phyloP scores from a whole-genome alignment of 257 asterid genomes.

The Gynochthodes officinalis region DNA sequence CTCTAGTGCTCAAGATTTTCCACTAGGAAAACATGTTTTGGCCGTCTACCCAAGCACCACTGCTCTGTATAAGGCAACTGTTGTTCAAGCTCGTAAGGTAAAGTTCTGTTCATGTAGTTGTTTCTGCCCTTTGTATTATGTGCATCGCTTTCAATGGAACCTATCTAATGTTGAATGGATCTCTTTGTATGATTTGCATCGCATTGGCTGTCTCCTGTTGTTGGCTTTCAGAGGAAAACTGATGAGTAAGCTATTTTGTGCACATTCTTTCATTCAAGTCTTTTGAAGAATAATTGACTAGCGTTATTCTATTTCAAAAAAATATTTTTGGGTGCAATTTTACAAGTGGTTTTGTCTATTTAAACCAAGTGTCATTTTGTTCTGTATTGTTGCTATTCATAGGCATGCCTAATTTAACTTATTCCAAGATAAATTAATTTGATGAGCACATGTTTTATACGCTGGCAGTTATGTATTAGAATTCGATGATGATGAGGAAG shows the following conservation, averaged over 20 bases:
- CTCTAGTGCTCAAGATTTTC: conserved; percentile 62
- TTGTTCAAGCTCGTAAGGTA: conserved; percentile 88
- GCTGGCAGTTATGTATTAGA: conserved; percentile 72
- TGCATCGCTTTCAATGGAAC: neutral
- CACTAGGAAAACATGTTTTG: conserved; percentile 82
- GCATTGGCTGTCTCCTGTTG: conserved; percentile 24
- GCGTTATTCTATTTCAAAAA: neutral
- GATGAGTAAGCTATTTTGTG: conserved; percentile 70
- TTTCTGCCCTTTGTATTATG: neutral
- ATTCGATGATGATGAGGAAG: conserved; percentile 96
- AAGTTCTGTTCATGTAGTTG: conserved; percentile 1
- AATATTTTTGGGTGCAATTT: neutral
- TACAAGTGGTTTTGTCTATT: neutral
- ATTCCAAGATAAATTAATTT: neutral
- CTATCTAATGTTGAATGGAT: conserved; percentile 28
- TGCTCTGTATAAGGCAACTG: conserved; percentile 93
- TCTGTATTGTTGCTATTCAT: too few species aligned
- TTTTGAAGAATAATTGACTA: neutral
- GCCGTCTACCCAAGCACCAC: conserved; percentile 98
- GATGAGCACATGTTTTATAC: conserved; percentile 3
- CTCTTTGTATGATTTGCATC: conserved; percentile 24
- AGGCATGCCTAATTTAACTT: neutral
- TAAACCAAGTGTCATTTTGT: neutral
- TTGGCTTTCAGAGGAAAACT: conserved; percentile 58
- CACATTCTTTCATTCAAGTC: neutral